These are phyloP conservation scores for Cutaneotrichosporon dermatis DNA, from an alignment of 1,284 basidiomycete species.

Conservation along the genomic window DNA sequence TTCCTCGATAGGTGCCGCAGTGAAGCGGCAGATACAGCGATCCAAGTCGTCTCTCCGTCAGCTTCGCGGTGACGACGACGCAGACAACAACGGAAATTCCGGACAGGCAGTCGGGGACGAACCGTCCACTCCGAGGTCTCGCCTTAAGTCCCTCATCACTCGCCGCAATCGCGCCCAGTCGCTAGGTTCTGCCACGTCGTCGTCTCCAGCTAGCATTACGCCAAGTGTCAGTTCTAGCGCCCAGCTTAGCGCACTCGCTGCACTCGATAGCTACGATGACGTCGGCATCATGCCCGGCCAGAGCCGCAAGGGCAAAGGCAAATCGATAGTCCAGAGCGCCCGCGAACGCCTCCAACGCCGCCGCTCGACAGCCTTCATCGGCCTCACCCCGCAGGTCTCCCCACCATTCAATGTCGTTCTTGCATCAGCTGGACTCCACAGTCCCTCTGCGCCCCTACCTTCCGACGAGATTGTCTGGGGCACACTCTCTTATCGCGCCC, in stretches of 20 bases:
- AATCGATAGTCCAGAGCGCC: conserved; percentile 1
- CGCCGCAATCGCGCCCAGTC: conserved; percentile 6
- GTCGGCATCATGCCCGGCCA: not conserved
- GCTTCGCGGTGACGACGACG: not conserved
- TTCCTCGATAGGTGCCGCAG: conserved; percentile 1
- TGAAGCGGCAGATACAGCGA: conserved; percentile 9
- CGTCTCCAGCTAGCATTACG: not conserved
- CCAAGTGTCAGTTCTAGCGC: not conserved
- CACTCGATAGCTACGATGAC: not conserved
- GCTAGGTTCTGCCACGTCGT: not conserved
- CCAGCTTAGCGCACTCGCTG: not conserved
- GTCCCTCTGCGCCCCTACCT: conserved; percentile 1
- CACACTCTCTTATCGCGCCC: conserved; percentile 18
- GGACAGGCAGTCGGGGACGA: not conserved
- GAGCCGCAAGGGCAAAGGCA: not conserved
- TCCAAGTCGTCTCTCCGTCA: conserved; percentile 7
- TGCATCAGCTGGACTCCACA: conserved; percentile 13
- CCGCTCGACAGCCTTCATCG: not conserved
- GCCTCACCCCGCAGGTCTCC: not conserved
- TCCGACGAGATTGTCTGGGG: conserved; percentile 23
- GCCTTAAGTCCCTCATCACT: conserved; percentile 2
- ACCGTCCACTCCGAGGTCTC: not conserved
- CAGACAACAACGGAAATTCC: not conserved
- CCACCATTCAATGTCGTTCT: conserved; percentile 17
- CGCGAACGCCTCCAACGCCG: conserved; percentile 3